These are phyloP conservation scores for Sophora flavescens DNA, from an alignment of 306 rosid genomes.

Conservation along the genomic window DNA sequence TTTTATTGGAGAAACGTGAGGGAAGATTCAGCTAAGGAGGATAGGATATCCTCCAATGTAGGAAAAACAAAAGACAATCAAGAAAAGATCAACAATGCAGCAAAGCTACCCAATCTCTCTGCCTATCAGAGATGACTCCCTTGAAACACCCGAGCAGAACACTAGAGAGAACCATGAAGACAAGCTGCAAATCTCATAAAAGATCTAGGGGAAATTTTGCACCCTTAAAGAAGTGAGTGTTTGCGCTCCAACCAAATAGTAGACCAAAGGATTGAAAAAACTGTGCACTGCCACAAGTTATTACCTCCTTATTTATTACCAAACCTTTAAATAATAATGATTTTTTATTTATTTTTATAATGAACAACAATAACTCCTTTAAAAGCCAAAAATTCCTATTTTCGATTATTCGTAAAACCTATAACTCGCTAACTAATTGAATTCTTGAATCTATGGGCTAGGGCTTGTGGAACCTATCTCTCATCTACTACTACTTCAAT, in stretches of 20 bases:
- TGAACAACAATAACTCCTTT: too few species aligned
- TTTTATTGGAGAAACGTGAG: slow-evolving; percentile 20
- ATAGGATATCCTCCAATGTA: slow-evolving; percentile 27
- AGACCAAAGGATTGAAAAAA: background rate
- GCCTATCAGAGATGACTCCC: slow-evolving; percentile 25
- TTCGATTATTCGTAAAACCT: too few species aligned
- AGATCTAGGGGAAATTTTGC: background rate
- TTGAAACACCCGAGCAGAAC: slow-evolving; percentile 20
- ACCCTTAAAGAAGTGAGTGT: background rate
- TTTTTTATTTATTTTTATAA: too few species aligned
- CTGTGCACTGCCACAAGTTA: background rate
- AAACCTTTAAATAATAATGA: background rate
- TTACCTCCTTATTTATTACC: background rate
- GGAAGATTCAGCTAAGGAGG: slow-evolving; percentile 17
- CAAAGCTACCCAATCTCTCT: background rate
- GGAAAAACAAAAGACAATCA: slow-evolving; percentile 6
- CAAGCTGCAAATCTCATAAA: slow-evolving; percentile 7
- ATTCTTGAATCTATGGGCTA: too few species aligned
- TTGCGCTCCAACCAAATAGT: background rate
- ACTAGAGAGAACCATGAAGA: slow-evolving; percentile 9
- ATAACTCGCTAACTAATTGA: too few species aligned
- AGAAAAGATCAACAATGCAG: background rate
- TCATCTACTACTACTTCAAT: too few species aligned
- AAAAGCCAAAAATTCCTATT: too few species aligned
- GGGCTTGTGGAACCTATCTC: too few species aligned